Percentiles rank a stretch among this genome's conserved stretches.
Conservation (phyloP, 192 early-diverging fungal genomes). For the Umbelopsis vinacea region DNA sequence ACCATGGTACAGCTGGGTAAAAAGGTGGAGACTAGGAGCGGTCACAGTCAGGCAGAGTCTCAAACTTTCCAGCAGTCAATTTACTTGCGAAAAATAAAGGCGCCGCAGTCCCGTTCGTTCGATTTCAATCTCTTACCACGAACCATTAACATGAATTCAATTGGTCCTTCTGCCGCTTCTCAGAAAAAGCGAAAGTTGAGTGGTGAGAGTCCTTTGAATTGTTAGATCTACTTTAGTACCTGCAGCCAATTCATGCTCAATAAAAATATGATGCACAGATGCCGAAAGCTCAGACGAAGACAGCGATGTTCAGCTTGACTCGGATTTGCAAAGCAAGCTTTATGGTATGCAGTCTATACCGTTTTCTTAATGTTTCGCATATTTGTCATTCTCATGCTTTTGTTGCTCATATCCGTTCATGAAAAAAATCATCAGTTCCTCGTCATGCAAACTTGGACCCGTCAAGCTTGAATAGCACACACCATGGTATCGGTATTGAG, state of each 20-base stretch:
- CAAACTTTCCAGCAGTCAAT: no score
- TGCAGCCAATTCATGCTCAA: neutral
- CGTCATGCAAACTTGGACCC: slow-evolving; percentile 44
- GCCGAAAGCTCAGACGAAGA: slow-evolving; percentile 35
- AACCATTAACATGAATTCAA: neutral
- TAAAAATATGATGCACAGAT: neutral
- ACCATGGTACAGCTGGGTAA: neutral
- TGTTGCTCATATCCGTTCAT: no score
- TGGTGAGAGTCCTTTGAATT: slow-evolving; percentile 7
- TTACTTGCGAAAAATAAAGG: neutral
- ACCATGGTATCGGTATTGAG: neutral
- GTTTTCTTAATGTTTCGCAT: neutral
- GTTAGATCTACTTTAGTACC: neutral
- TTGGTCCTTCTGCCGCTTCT: slow-evolving; percentile 2
- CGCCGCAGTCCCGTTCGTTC: neutral
- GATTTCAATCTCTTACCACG: neutral
- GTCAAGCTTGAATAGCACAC: slow-evolving; percentile 17
- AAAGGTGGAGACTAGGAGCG: neutral
- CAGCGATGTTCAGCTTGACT: slow-evolving; percentile 36
- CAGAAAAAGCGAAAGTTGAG: slow-evolving; percentile 11
- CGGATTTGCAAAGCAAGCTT: slow-evolving; percentile 28
- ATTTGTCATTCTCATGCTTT: neutral
- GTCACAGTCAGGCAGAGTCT: no score
- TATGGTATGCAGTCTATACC: slow-evolving; percentile 27
- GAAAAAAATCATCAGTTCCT: slow-evolving; percentile 36